Percentiles rank a stretch among this genome's conserved stretches.
phyloP scores from a whole-genome alignment of 2,329 filamentous ascomycete species.

The Colletotrichum liriopes region DNA sequence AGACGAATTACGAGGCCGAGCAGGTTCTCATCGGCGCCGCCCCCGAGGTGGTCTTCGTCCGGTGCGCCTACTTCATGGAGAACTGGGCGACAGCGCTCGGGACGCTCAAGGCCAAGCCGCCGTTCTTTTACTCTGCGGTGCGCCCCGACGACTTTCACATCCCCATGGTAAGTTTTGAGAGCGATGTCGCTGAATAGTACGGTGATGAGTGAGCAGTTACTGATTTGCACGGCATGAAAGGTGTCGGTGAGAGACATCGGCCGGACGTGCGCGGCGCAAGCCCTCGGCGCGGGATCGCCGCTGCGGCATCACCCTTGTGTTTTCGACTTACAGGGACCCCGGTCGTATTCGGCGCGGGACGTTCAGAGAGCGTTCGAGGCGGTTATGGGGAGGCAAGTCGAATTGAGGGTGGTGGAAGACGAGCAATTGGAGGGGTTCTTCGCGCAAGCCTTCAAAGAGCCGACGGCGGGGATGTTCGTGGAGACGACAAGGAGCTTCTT shows the following conservation, averaged over 20 bases:
- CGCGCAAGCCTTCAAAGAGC: constrained; percentile 44
- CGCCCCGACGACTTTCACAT: constrained; percentile 50
- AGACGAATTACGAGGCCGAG: constrained; percentile 47
- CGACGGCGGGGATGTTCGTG: constrained; percentile 32
- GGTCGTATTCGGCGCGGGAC: constrained; percentile 49
- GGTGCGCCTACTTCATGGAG: constrained; percentile 45
- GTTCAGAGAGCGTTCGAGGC: constrained; percentile 49
- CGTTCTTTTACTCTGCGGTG: constrained; percentile 48
- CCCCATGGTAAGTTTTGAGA: constrained; percentile 49
- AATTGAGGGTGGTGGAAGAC: constrained; percentile 46
- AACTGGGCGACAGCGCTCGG: constrained; percentile 42
- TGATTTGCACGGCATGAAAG: constrained; percentile 40
- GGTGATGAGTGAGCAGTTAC: not conserved
- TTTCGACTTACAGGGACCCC: constrained; percentile 50
- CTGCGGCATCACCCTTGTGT: constrained; percentile 35
- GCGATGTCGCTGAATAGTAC: not conserved
- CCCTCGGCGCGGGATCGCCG: constrained; percentile 41
- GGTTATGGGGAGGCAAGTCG: constrained; percentile 47
- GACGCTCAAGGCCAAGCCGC: constrained; percentile 44
- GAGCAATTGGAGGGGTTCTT: constrained; percentile 48
- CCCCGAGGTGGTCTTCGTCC: constrained; percentile 46
- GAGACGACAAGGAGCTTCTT: constrained; percentile 43
- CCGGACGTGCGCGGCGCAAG: constrained; percentile 46
- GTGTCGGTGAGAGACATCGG: constrained; percentile 51
- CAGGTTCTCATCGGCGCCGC: constrained; percentile 43